Evolutionary conservation across 495 filamentous ascomycete genomes (phyloP).

Genomic region (Podospora sp.): DNA sequence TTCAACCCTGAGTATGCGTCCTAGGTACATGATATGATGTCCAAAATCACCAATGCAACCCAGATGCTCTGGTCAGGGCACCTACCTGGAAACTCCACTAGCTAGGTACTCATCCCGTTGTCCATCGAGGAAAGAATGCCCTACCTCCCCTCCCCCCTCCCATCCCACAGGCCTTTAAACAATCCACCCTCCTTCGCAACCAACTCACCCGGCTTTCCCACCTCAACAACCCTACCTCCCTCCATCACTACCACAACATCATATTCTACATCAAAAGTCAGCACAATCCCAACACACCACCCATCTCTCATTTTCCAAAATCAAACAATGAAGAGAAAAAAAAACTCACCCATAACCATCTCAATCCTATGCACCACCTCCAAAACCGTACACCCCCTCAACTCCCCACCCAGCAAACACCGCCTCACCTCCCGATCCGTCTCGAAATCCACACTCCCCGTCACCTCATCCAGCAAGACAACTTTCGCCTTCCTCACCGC

Average conservation of each 20-base stretch:
- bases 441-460: neutral
- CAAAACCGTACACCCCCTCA: slow-evolving; percentile 1
- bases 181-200: neutral
- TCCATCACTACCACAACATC: neutral
- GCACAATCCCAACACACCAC: too few relatives aligned
- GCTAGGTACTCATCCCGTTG: neutral
- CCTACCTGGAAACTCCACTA: too few relatives aligned
- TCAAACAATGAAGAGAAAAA: neutral
- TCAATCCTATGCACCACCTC: neutral
- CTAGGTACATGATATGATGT: too few relatives aligned
- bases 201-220: neutral
- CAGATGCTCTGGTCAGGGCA: too few relatives aligned
- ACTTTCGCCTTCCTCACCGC: slow-evolving; percentile 42
- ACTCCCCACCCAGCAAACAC: neutral
- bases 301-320: too few relatives aligned
- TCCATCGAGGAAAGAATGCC: neutral
- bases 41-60: too few relatives aligned
- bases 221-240: neutral
- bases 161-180: neutral
- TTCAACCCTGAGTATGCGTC: too few relatives aligned
- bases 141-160: neutral
- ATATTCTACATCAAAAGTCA: neutral
- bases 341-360: slow-evolving; percentile 3
- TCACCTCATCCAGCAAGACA: slow-evolving; percentile 12
- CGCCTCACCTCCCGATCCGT: neutral